These are phyloP conservation scores for Aspergillus terreus DNA, from an alignment of 2,329 filamentous ascomycete genomes.

Conservation along the genomic window DNA sequence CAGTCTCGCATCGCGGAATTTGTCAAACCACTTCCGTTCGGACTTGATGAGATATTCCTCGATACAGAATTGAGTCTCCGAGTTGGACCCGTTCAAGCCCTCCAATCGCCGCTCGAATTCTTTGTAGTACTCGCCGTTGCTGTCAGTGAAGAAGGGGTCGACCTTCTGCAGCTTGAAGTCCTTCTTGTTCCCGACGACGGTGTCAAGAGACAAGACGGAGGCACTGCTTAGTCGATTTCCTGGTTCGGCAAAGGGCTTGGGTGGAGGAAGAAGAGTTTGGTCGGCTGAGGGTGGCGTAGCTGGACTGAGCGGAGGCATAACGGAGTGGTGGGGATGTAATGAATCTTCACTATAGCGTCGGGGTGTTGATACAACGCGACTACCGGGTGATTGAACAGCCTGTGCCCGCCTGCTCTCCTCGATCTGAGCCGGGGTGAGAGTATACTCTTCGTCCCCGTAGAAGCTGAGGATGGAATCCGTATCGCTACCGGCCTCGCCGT, in stretches of 20 bases:
- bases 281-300: slow-evolving; percentile 19
- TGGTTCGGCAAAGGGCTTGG: neutral
- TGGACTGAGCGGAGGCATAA: slow-evolving; percentile 3
- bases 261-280: slow-evolving; percentile 14
- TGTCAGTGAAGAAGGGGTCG: slow-evolving; percentile 65
- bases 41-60: slow-evolving; percentile 62
- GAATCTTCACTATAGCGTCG: slow-evolving; percentile 32
- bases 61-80: slow-evolving; percentile 58
- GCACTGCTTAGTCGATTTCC: slow-evolving; percentile 36
- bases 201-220: slow-evolving; percentile 53
- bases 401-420: slow-evolving; percentile 29
- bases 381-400: slow-evolving; percentile 6
- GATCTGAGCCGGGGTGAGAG: slow-evolving; percentile 30
- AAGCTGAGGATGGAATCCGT: slow-evolving; percentile 34
- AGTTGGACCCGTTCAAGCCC: slow-evolving; percentile 55
- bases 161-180: slow-evolving; percentile 65
- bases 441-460: slow-evolving; percentile 39
- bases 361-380: slow-evolving; percentile 19
- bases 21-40: slow-evolving; percentile 64
- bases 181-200: slow-evolving; percentile 58
- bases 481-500: slow-evolving; percentile 33
- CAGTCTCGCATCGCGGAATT: slow-evolving; percentile 57
- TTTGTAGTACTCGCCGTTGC: slow-evolving; percentile 58
- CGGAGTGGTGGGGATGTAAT: slow-evolving; percentile 18
- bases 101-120: slow-evolving; percentile 57